Evolutionary conservation across 2,329 filamentous ascomycete genomes (phyloP).

Genomic region (Fusarium sp.): DNA sequence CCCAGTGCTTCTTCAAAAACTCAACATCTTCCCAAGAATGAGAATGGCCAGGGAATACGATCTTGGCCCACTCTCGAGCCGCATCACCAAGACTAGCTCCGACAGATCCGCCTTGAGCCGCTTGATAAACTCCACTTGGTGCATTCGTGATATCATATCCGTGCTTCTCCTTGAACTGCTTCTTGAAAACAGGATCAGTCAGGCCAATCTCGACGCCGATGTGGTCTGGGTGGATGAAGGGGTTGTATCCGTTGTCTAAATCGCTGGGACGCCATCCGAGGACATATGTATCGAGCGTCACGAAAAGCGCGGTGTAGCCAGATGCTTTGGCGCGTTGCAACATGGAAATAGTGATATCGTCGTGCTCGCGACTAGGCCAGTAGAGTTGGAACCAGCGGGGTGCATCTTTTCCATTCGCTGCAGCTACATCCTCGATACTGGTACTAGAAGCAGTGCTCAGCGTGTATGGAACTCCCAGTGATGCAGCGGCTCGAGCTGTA

Average conservation of each 20-base stretch:
- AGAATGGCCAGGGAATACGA: constrained; percentile 23
- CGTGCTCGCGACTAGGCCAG: constrained; percentile 25
- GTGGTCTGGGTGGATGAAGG: constrained; percentile 30
- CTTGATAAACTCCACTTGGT: constrained; percentile 19
- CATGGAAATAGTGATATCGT: constrained; percentile 25
- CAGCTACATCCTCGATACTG: constrained; percentile 26
- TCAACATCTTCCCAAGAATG: constrained; percentile 28
- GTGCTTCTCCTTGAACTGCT: constrained; percentile 20
- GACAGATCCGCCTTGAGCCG: constrained; percentile 18
- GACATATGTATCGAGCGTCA: constrained; percentile 14
- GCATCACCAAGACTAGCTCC: constrained; percentile 18
- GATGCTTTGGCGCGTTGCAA: constrained; percentile 8
- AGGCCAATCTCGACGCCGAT: constrained; percentile 29
- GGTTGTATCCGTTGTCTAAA: constrained; percentile 29
- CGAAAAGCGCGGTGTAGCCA: constrained; percentile 8
- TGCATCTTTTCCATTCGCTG: neutral
- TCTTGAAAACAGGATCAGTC: constrained; percentile 28
- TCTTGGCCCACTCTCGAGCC: constrained; percentile 32
- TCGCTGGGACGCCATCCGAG: constrained; percentile 18
- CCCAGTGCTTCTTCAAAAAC: constrained; percentile 28
- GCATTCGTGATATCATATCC: constrained; percentile 18
- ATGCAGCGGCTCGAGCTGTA: constrained; percentile 7
- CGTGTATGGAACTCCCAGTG: neutral
- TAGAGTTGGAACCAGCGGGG: constrained; percentile 28
- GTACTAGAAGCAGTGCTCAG: constrained; percentile 28